Evolutionary conservation across 2,329 filamentous ascomycete species (phyloP).

Genomic region (Gnomoniopsis sp.): DNA sequence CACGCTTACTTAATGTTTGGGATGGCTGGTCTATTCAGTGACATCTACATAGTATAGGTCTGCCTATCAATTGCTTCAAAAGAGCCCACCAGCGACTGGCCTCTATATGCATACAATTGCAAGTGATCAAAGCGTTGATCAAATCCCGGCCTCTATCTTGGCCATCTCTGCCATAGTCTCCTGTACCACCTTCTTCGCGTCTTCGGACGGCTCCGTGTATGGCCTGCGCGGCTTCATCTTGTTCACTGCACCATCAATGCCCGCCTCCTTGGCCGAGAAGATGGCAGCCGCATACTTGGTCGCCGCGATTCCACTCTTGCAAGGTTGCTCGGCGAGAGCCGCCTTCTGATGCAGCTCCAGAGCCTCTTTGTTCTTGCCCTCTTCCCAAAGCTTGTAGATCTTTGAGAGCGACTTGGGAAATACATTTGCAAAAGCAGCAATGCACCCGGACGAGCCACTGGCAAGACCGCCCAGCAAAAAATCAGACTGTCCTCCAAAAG

Average conservation of each 20-base stretch:
- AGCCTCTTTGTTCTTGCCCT: constrained; percentile 56
- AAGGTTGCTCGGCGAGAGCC: constrained; percentile 62
- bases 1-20: too few relatives aligned
- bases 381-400: constrained; percentile 60
- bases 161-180: constrained; percentile 40
- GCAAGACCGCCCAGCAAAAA: constrained; percentile 62
- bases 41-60: too few relatives aligned
- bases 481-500: constrained; percentile 71
- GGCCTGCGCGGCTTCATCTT: constrained; percentile 58
- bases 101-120: neutral
- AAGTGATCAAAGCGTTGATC: neutral
- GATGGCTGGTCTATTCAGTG: too few relatives aligned
- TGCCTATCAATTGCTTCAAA: neutral
- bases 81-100: neutral
- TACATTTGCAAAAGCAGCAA: constrained; percentile 62
- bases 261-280: constrained; percentile 55
- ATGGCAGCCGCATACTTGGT: constrained; percentile 67
- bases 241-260: constrained; percentile 56
- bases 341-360: constrained; percentile 57
- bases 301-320: constrained; percentile 63
- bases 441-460: constrained; percentile 56
- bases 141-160: constrained; percentile 44
- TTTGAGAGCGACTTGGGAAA: constrained; percentile 54
- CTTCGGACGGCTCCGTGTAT: constrained; percentile 49
- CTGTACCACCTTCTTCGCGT: constrained; percentile 39